Base-by-base conservation (phyloP, 495 filamentous ascomycete genomes). In the Penicillium argentinense region DNA sequence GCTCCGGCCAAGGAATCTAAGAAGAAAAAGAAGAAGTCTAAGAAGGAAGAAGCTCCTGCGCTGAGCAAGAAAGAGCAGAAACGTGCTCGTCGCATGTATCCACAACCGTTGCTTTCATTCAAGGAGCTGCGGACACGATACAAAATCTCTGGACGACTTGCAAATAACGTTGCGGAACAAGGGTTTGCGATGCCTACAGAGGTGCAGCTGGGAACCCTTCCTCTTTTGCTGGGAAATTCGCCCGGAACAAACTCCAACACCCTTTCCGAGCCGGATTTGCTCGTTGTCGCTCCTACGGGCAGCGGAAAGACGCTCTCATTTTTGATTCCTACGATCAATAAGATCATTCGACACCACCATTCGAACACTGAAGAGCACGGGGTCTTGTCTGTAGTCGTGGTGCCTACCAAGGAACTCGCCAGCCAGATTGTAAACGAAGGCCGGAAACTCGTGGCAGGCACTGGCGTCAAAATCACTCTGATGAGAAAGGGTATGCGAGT, bases 301-400 rank as follows among this genome's bases (percentile, higher is more conserved):
- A 96, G 91, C 59, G 93, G 93, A n/a, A 99, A 99, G 72, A 97
- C 93, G 0, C 64, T 97, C 43, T 87, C 89, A 3, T 99, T 96
- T 57, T 64, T 97, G 60, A 86, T 99, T 19, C 89, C 91, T 0
- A 75, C 89, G 13, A 76, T 97, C 39, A 85, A 96, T 59, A 74
- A 78, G 37, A 80, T 92, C 34, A 70, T 92, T 22, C 71, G 69
- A 33, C 65, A 72, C 44, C 71, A 74, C 42, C 69, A 71, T 70
- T 54, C 68, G 39, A 67, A 75, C 32, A 42, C 62, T 21, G 63
- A 68, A 5, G 63, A 74, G 39, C 79, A 81, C 54, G 72, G 76
- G 5, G 71, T 88, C 12, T 53, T 69, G 16, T 69, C 75, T 77
- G 66, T 98, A 2, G 75, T 98, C 12, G 73, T 98, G 26, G 93